Conservation (phyloP, 768 basidiomycete species). For the Termitomyces sp. region DNA sequence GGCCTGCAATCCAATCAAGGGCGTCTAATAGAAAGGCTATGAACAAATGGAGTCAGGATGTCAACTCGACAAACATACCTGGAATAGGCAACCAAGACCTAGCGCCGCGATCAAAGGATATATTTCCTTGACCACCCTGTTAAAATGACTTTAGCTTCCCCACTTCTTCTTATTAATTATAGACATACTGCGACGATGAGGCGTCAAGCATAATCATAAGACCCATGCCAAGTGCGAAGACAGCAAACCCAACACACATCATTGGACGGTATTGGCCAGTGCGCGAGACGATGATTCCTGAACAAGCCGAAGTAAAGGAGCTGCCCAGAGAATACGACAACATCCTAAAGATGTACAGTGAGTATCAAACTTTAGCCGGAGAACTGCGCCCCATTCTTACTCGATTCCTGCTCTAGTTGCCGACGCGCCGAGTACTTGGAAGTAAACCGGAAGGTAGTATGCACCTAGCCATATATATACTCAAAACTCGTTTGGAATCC, state of each 20-base stretch:
- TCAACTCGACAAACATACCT: slow-evolving; percentile 27
- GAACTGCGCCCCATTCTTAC: slow-evolving; percentile 30
- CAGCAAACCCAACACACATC: slow-evolving; percentile 58
- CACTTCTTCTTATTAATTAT: neutral
- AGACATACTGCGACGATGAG: slow-evolving; percentile 45
- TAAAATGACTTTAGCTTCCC: slow-evolving; percentile 1
- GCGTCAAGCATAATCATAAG: slow-evolving; percentile 69
- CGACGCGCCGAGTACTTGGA: slow-evolving; percentile 72
- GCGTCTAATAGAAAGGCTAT: slow-evolving; percentile 38
- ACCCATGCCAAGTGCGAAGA: slow-evolving; percentile 64
- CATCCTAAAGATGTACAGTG: slow-evolving; percentile 45
- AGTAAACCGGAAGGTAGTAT: slow-evolving; percentile 75
- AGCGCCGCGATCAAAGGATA: slow-evolving; percentile 65
- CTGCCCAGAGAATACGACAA: slow-evolving; percentile 66
- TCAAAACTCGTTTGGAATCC: neutral
- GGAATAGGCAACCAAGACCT: slow-evolving; percentile 66
- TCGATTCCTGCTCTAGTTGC: slow-evolving; percentile 68
- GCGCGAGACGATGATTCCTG: slow-evolving; percentile 56
- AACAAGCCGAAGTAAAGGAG: slow-evolving; percentile 47
- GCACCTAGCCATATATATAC: slow-evolving; percentile 30
- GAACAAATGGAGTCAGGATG: neutral
- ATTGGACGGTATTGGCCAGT: slow-evolving; percentile 56
- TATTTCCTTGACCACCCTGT: slow-evolving; percentile 59
- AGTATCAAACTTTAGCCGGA: neutral
- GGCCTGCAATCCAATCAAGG: slow-evolving; percentile 74